Conservation (phyloP, 306 rosid genomes). For the Prunus mume region DNA sequence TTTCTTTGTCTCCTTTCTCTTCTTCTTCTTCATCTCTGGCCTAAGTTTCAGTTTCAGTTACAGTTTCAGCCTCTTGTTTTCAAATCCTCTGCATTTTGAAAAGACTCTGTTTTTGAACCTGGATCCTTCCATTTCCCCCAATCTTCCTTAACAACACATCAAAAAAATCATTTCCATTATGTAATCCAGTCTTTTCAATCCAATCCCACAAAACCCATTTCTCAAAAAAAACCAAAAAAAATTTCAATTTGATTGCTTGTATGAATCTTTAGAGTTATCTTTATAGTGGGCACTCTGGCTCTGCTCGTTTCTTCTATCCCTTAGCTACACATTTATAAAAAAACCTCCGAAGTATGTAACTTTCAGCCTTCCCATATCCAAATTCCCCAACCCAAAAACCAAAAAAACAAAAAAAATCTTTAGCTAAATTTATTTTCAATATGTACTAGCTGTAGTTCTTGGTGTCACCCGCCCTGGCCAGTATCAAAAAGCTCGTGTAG, state of each 20-base stretch:
- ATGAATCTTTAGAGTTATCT: background rate
- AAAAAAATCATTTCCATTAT: conserved; percentile 14
- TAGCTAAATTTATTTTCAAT: background rate
- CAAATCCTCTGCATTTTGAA: background rate
- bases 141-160: background rate
- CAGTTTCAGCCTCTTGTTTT: background rate
- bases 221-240: background rate
- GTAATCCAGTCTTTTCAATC: background rate
- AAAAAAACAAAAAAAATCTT: background rate
- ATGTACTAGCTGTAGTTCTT: background rate
- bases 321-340: conserved; percentile 54
- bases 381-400: conserved; percentile 1
- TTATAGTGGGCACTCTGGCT: conserved; percentile 48
- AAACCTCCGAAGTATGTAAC: conserved; percentile 68
- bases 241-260: background rate
- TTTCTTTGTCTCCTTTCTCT: background rate
- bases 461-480: conserved; percentile 27
- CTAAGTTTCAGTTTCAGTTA: background rate
- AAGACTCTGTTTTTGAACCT: background rate
- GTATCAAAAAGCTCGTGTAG: conserved; percentile 26
- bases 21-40: background rate
- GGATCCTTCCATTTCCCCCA: background rate
- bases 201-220: background rate
- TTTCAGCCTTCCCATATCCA: conserved; percentile 5
- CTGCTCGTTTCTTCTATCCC: conserved; percentile 34